These are phyloP conservation scores for Pseudisothecium myosuroides DNA, from an alignment of 225 moss, liverwort and hornwort species.

Conservation along the genomic window DNA sequence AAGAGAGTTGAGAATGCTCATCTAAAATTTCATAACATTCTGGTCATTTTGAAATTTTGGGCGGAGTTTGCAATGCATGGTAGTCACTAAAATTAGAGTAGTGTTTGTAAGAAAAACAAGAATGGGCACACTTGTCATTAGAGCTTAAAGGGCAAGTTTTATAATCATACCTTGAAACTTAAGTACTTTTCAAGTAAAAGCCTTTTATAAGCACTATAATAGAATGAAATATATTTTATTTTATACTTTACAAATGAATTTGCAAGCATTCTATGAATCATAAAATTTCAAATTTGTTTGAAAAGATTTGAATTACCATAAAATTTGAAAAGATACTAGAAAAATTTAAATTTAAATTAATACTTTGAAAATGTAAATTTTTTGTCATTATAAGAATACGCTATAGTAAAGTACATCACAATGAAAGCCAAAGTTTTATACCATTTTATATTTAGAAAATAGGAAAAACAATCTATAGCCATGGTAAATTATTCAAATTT, in stretches of 20 bases:
- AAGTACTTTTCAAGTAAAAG: not conserved
- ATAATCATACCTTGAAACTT: not conserved
- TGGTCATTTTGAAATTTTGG: not conserved
- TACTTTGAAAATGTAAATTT: not conserved
- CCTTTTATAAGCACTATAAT: rapidly evolving
- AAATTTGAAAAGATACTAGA: not conserved
- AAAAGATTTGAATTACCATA: not conserved
- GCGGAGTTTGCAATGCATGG: not conserved
- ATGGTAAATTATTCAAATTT: not conserved
- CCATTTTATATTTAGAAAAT: not conserved
- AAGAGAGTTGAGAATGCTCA: too few relatives aligned
- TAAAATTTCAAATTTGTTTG: not conserved
- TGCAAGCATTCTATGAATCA: not conserved
- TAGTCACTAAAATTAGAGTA: not conserved
- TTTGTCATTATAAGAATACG: not conserved
- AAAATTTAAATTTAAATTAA: not conserved
- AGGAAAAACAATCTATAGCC: not conserved
- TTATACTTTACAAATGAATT: not conserved
- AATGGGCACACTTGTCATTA: not conserved
- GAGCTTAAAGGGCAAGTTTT: not conserved
- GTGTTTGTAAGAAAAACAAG: not conserved
- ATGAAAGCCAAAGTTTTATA: rapidly evolving
- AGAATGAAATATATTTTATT: not conserved
- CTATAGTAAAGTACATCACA: not conserved
- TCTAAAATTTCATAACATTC: not conserved